Evolutionary conservation across 1,284 basidiomycete species (phyloP), one percentile per base, ranked within the genome.

Genomic region (Takashimella tepidaria): DNA sequence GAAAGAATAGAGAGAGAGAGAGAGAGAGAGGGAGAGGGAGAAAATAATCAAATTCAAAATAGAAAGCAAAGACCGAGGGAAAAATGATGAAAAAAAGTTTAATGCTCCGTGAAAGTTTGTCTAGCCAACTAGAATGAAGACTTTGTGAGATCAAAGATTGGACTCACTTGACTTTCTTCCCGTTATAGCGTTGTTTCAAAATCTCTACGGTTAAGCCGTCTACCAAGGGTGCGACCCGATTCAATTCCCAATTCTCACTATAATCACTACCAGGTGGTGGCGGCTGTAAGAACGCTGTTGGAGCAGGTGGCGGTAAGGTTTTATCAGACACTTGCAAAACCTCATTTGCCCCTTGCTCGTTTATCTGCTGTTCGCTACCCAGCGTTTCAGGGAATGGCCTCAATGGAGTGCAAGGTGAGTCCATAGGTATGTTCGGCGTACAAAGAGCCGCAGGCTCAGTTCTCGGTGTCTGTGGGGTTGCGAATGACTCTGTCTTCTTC

Each of bases 151-250:
- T 81, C 23, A 11, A 13, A 27, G 19, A 13, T 19, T 43, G 16
- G 1, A 67, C 72, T 67, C 71, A 89, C 87, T 89, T 91, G 61
- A 85, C 79, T 76, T 90, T 90, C 78, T 91, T 92, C 25, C 86
- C 85, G 19, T 79, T 79, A 54, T 91, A 68, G 21, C 90, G 78
- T 50, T 78, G 79, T 68, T 84, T 85, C 46, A 92, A 77, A 6
- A 79, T 69, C 3, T 80, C 77, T 3, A 85, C 75, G 13, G 81
- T 83, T 25, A 92, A 69, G 0, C 84, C 85, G 20, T 79, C 79
- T 1, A 84, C 84, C 43, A 89, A 75, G 3, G 83, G 79, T 22
- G 64, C 70, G 1, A 66, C 63, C 2, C 54, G 51, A 11, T 60
- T 37, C 2, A 56, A 41, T 19, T 67, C 58, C 63, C 63, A 70